Conservation (phyloP, 2,329 filamentous ascomycete species). For the Trichoderma hamatum region DNA sequence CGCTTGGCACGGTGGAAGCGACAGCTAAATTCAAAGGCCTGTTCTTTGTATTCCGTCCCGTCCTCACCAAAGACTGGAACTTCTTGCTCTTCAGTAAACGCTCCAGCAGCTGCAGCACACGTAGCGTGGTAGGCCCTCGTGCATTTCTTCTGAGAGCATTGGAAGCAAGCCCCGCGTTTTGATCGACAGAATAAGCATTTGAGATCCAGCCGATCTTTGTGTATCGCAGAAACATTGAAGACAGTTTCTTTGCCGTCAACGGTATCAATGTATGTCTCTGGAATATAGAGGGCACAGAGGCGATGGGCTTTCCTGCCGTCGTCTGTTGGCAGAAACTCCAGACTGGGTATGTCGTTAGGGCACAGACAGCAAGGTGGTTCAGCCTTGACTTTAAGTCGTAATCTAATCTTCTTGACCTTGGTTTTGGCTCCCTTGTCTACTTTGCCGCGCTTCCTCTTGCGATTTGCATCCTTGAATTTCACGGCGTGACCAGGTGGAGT, state of each 20-base stretch:
- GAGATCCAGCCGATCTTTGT: constrained; percentile 84
- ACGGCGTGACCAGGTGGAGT: constrained; percentile 76
- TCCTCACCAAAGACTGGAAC: constrained; percentile 88
- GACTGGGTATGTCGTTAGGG: constrained; percentile 82
- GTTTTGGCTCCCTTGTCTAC: constrained; percentile 47
- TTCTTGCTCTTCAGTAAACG: constrained; percentile 85
- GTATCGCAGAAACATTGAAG: constrained; percentile 77
- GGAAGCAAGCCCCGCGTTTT: constrained; percentile 93
- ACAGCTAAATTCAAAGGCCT: constrained; percentile 90
- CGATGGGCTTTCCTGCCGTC: constrained; percentile 86
- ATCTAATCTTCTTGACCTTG: constrained; percentile 78
- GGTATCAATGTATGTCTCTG: constrained; percentile 83
- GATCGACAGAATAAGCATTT: constrained; percentile 95
- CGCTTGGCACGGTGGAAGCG: constrained; percentile 91
- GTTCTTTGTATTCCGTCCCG: constrained; percentile 87
- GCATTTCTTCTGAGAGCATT: constrained; percentile 94
- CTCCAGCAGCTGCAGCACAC: constrained; percentile 87
- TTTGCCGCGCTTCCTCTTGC: constrained; percentile 61
- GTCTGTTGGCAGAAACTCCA: constrained; percentile 83
- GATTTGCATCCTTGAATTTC: constrained; percentile 61
- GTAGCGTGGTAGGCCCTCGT: constrained; percentile 92
- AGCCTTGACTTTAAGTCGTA: constrained; percentile 70
- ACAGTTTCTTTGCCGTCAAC: constrained; percentile 73
- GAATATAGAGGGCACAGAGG: constrained; percentile 86
- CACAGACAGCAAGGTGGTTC: constrained; percentile 88